phyloP scores from a whole-genome alignment of 176 grass and related monocot genomes.

The Triticum turgidum region DNA sequence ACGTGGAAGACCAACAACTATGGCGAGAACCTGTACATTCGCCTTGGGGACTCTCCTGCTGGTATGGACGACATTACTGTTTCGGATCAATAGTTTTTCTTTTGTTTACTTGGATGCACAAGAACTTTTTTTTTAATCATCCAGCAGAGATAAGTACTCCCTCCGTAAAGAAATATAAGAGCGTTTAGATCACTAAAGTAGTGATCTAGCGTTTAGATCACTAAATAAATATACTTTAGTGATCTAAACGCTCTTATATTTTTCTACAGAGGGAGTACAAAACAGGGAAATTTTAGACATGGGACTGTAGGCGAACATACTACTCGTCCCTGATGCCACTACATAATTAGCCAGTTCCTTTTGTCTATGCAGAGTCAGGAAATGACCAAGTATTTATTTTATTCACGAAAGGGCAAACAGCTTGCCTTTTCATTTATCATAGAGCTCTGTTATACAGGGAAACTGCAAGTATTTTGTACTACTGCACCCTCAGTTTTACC shows the following conservation, averaged over 20 bases:
- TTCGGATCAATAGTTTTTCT: background rate
- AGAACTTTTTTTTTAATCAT: background rate
- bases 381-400: background rate
- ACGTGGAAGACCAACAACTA: background rate
- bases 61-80: constrained; percentile 22
- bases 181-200: no score
- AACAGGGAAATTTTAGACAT: background rate
- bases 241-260: no score
- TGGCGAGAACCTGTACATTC: constrained; percentile 54
- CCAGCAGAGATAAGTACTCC: background rate
- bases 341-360: background rate
- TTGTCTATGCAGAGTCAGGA: background rate
- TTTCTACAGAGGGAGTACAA: no score
- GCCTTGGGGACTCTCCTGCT: background rate
- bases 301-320: background rate
- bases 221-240: no score
- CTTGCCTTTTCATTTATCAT: constrained; percentile 15
- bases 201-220: no score
- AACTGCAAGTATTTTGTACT: background rate
- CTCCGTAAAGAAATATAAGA: no score
- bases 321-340: background rate
- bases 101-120: background rate
- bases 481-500: background rate
- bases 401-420: background rate
- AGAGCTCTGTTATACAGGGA: background rate